phyloP scores from a whole-genome alignment of 2,329 filamentous ascomycete genomes.

The Catunica adiposa region DNA sequence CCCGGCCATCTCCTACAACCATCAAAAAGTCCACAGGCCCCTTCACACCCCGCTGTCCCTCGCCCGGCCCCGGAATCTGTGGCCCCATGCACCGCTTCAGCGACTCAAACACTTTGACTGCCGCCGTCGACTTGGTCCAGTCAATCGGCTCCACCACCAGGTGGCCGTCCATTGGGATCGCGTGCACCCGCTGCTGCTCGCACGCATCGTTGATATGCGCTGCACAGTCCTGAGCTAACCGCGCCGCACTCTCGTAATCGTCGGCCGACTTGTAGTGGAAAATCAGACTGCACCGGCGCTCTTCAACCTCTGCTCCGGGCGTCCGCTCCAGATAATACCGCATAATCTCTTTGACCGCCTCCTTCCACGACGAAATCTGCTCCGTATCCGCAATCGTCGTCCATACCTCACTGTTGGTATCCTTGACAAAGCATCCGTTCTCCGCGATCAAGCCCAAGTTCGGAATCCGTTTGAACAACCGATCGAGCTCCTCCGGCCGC shows the following conservation, averaged over 20 bases:
- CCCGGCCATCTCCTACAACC: slow-evolving; percentile 77
- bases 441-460: slow-evolving; percentile 82
- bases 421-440: slow-evolving; percentile 79
- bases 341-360: slow-evolving; percentile 65
- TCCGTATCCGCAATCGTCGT: slow-evolving; percentile 57
- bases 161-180: slow-evolving; percentile 61
- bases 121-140: slow-evolving; percentile 77
- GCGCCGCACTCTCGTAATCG: slow-evolving; percentile 40
- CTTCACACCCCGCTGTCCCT: slow-evolving; percentile 14
- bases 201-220: slow-evolving; percentile 93
- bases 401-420: slow-evolving; percentile 55
- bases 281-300: slow-evolving; percentile 71
- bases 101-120: slow-evolving; percentile 52
- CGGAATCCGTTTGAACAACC: slow-evolving; percentile 67
- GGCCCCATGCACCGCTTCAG: slow-evolving; percentile 27
- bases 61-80: slow-evolving; percentile 16
- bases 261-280: slow-evolving; percentile 18
- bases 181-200: slow-evolving; percentile 66
- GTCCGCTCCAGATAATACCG: slow-evolving; percentile 82
- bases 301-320: slow-evolving; percentile 73
- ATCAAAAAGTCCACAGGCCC: slow-evolving; percentile 62
- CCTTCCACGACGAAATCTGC: slow-evolving; percentile 63
- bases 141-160: slow-evolving; percentile 73
- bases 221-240: slow-evolving; percentile 76
- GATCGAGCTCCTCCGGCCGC: slow-evolving; percentile 73